Conservation (phyloP, 2,329 filamentous ascomycete genomes). For the Neonectria punicea region DNA sequence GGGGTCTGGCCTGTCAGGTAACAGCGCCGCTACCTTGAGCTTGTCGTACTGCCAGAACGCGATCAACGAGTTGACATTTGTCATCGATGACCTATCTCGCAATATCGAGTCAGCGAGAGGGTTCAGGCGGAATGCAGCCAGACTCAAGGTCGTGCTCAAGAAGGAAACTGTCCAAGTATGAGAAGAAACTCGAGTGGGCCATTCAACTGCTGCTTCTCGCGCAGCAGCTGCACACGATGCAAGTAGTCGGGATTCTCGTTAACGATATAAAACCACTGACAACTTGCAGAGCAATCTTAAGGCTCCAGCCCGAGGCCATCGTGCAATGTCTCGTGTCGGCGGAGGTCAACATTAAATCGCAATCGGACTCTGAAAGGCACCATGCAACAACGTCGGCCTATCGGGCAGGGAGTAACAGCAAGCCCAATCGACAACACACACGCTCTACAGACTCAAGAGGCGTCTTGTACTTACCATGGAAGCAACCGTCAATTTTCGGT, state of each 20-base stretch:
- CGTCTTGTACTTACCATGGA: not conserved
- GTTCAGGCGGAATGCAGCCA: not conserved
- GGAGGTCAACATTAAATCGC: not conserved
- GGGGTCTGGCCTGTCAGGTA: not conserved
- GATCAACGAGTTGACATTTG: not conserved
- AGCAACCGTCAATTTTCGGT: not conserved
- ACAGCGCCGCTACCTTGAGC: not conserved
- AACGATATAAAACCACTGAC: not conserved
- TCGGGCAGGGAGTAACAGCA: not conserved
- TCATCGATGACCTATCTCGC: not conserved
- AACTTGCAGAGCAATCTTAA: not conserved
- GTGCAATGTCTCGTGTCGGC: not conserved
- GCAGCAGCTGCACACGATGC: constrained; percentile 4
- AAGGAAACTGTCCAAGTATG: not conserved
- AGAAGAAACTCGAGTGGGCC: constrained; percentile 1
- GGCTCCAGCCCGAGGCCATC: constrained; percentile 1
- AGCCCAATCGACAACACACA: not conserved
- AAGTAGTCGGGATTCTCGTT: not conserved
- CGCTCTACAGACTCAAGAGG: not conserved
- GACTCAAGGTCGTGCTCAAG: constrained; percentile 3
- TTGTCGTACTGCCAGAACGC: not conserved
- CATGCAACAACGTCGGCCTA: not conserved
- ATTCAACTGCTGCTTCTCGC: constrained; percentile 2
- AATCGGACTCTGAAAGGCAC: not conserved
- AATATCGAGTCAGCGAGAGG: not conserved